Conservation (phyloP, 495 filamentous ascomycete genomes). For the Hypoxylon perforatum region DNA sequence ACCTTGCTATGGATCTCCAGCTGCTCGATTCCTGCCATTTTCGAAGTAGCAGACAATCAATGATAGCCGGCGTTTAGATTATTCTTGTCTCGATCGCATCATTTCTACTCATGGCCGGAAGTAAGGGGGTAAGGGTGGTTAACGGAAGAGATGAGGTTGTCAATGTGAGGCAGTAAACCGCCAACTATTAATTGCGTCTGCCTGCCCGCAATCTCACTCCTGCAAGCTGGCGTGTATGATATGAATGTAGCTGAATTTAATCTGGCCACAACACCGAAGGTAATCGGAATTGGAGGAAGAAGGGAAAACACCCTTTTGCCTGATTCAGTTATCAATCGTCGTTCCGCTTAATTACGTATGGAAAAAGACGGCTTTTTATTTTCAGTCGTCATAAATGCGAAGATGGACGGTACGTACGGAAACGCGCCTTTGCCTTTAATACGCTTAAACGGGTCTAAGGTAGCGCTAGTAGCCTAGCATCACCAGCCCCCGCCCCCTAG, state of each 20-base stretch:
- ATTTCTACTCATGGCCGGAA: slow-evolving; percentile 20
- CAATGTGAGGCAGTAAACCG: slow-evolving; percentile 12
- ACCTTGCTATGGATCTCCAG: slow-evolving; percentile 98
- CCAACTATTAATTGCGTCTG: not conserved
- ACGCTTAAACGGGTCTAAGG: too few relatives aligned
- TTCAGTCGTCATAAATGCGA: not conserved
- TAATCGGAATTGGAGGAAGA: not conserved
- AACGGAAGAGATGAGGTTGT: not conserved
- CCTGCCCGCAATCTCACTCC: not conserved
- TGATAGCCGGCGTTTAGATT: slow-evolving; percentile 5
- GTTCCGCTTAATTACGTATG: slow-evolving; percentile 15
- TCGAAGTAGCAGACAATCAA: slow-evolving; percentile 18
- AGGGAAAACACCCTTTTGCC: not conserved
- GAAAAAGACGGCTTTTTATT: not conserved
- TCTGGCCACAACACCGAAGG: slow-evolving; percentile 6
- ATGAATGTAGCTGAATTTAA: slow-evolving; percentile 3
- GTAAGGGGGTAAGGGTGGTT: not conserved
- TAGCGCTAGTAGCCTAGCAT: too few relatives aligned
- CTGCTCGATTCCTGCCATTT: slow-evolving; percentile 95
- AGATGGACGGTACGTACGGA: slow-evolving; percentile 1
- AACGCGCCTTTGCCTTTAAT: not conserved
- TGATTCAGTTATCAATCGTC: slow-evolving; percentile 1
- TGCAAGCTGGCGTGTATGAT: not conserved
- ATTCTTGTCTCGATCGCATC: slow-evolving; percentile 2
- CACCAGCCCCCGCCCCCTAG: too few relatives aligned